phyloP scores from a whole-genome alignment of 2,329 filamentous ascomycete species.

The Helotiales sp. region DNA sequence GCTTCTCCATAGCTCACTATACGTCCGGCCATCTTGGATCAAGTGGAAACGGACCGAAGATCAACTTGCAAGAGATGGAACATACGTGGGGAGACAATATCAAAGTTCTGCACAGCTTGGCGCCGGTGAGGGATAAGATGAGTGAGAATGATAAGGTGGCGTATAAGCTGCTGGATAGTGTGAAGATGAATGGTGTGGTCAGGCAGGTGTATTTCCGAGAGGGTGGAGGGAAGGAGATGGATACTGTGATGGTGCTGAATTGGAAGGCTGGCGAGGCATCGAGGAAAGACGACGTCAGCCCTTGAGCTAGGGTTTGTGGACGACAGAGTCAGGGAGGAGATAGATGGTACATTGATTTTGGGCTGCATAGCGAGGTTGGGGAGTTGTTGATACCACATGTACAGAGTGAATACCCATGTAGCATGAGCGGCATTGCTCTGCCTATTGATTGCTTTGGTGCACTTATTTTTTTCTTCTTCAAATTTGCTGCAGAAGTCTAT shows the following conservation, averaged over 20 bases:
- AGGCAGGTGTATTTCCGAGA: conserved; percentile 38
- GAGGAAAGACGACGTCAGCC: not conserved
- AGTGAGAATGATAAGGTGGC: conserved; percentile 58
- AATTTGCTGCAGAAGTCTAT: no score
- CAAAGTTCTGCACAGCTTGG: conserved; percentile 55
- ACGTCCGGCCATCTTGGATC: conserved; percentile 31
- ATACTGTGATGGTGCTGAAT: conserved; percentile 39
- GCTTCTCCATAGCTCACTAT: conserved; percentile 51
- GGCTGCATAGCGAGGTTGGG: not conserved
- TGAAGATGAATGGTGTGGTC: conserved; percentile 46
- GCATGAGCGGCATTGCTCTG: no score
- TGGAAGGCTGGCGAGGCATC: conserved; percentile 26
- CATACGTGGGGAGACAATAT: conserved; percentile 50
- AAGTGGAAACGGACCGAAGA: conserved; percentile 32
- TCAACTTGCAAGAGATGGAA: conserved; percentile 46
- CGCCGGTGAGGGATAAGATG: conserved; percentile 56
- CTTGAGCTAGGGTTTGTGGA: not conserved
- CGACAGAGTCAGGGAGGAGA: not conserved
- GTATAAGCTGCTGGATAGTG: conserved; percentile 60
- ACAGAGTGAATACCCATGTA: not conserved
- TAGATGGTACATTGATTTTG: not conserved
- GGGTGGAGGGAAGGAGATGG: conserved; percentile 24
- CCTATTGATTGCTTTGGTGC: no score
- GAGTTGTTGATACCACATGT: not conserved
- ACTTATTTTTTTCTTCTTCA: no score